Conservation (phyloP, 2,329 filamentous ascomycete genomes). For the Colletotrichum musicola region DNA sequence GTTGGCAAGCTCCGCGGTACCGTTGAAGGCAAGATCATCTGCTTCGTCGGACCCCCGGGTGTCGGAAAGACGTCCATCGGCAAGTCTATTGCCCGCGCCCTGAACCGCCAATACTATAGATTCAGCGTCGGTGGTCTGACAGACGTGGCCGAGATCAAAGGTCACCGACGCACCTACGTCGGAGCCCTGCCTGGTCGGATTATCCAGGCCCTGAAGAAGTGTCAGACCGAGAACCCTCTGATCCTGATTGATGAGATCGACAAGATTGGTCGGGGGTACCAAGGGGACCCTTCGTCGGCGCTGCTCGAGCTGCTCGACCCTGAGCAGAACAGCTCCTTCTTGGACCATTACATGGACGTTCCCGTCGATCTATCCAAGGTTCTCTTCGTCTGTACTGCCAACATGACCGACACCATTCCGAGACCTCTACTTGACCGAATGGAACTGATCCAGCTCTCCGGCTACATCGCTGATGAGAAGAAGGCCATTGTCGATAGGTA, state of each 20-base stretch:
- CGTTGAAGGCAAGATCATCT: constrained; percentile 97
- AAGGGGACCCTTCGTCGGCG: constrained; percentile 95
- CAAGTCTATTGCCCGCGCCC: constrained; percentile 94
- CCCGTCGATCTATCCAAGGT: constrained; percentile 98
- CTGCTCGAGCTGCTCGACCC: constrained; percentile 94
- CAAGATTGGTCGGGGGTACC: constrained; percentile 96
- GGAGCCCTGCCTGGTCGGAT: constrained; percentile 95
- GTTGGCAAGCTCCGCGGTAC: constrained; percentile 97
- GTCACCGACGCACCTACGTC: constrained; percentile 95
- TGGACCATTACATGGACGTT: constrained; percentile 99
- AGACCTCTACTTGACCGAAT: constrained; percentile 94
- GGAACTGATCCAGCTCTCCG: constrained; percentile 96
- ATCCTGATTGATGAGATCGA: constrained; percentile 98
- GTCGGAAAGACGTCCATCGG: constrained; percentile 99
- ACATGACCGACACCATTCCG: constrained; percentile 98
- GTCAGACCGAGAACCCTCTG: constrained; percentile 96
- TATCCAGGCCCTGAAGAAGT: constrained; percentile 98
- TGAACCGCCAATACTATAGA: constrained; percentile 97
- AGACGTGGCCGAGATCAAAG: constrained; percentile 99
- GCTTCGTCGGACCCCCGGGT: constrained; percentile 96
- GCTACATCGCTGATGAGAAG: constrained; percentile 98
- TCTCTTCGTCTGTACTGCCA: constrained; percentile 97
- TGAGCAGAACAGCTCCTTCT: constrained; percentile 96
- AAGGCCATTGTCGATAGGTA: constrained; percentile 98
- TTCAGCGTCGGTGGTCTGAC: constrained; percentile 98